These are phyloP conservation scores for Pseudovirgaria hyperparasitica DNA, from an alignment of 2,329 filamentous ascomycete genomes.

Conservation along the genomic window DNA sequence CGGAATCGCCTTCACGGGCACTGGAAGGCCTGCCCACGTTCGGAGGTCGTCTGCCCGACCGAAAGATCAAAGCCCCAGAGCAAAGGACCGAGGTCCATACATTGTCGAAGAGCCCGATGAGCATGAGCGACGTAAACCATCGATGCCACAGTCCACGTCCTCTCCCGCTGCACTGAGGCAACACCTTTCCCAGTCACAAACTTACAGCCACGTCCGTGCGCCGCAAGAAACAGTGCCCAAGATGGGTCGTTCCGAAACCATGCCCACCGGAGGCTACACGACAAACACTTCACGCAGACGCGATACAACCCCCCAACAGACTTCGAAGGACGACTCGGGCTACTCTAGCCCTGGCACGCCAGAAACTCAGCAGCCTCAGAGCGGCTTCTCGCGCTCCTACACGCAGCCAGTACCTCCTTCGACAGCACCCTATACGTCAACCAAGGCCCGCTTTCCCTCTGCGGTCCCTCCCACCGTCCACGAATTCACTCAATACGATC, in stretches of 20 bases:
- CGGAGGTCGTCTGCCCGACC: constrained; percentile 23
- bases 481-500: no score
- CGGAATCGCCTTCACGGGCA: no score
- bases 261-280: constrained; percentile 21
- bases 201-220: constrained; percentile 19
- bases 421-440: no score
- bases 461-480: no score
- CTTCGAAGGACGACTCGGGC: constrained; percentile 15
- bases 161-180: constrained; percentile 23
- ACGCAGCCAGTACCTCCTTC: no score
- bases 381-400: no score
- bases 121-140: constrained; percentile 13
- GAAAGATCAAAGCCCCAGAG: constrained; percentile 12
- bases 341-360: constrained; percentile 12
- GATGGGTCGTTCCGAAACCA: constrained; percentile 32
- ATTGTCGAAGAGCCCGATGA: constrained; percentile 20
- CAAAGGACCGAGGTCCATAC: constrained; percentile 11
- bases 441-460: no score
- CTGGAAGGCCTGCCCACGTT: no score
- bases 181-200: constrained; percentile 10
- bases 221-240: no score
- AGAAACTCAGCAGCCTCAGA: no score
- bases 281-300: constrained; percentile 15
- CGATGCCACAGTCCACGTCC: constrained; percentile 25
- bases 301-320: constrained; percentile 10